Conservation (phyloP, 2,329 filamentous ascomycete species). For the Periglandula ipomoeae region DNA sequence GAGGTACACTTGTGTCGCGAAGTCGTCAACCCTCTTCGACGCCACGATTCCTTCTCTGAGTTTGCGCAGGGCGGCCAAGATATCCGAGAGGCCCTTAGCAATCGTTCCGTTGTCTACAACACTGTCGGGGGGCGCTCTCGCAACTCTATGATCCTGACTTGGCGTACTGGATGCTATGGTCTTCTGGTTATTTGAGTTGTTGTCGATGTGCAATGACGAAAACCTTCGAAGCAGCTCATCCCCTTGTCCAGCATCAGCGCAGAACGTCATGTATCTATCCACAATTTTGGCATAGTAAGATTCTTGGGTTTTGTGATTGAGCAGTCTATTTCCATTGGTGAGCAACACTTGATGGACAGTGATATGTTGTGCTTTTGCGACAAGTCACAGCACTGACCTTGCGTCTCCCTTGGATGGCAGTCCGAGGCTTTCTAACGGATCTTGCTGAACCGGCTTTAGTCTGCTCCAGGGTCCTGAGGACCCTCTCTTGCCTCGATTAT, state of each 20-base stretch:
- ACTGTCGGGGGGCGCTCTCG: slow-evolving; percentile 2
- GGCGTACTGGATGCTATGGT: not conserved
- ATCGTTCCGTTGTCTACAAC: slow-evolving; percentile 22
- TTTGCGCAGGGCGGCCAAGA: slow-evolving; percentile 81
- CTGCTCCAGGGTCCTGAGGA: slow-evolving; percentile 55
- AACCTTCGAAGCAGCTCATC: slow-evolving; percentile 70
- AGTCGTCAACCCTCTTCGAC: slow-evolving; percentile 64
- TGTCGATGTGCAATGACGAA: slow-evolving; percentile 42
- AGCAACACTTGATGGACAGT: not conserved
- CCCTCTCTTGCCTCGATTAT: slow-evolving; percentile 20
- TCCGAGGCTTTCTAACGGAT: slow-evolving; percentile 73
- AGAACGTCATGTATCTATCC: slow-evolving; percentile 83
- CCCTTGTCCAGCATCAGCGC: slow-evolving; percentile 61
- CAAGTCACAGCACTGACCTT: slow-evolving; percentile 42
- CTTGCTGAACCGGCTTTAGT: slow-evolving; percentile 63
- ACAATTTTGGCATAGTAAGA: slow-evolving; percentile 80
- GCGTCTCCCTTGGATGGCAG: slow-evolving; percentile 87
- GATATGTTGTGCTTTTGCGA: not conserved
- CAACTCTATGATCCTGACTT: not conserved
- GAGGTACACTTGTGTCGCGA: slow-evolving; percentile 81
- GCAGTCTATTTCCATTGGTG: slow-evolving; percentile 39
- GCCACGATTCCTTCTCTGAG: slow-evolving; percentile 84
- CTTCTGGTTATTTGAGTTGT: not conserved
- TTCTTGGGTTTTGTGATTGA: slow-evolving; percentile 71
- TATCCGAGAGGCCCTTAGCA: slow-evolving; percentile 58